These are phyloP conservation scores for Epichloe scottii DNA, from an alignment of 2,329 filamentous ascomycete genomes.

Conservation along the genomic window DNA sequence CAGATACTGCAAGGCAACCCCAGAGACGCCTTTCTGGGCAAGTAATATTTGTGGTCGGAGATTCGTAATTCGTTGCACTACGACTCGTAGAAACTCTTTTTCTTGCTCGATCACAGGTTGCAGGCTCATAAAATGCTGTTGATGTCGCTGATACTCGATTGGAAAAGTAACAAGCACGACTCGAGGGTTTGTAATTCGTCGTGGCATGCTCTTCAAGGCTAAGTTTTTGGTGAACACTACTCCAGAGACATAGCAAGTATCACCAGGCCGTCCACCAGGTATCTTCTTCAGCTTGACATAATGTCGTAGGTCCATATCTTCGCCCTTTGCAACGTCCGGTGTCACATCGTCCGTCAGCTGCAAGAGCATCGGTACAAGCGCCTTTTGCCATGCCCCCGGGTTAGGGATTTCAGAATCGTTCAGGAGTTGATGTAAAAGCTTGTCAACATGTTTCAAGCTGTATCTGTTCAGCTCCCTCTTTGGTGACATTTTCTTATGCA, in stretches of 20 bases:
- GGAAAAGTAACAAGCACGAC: slow-evolving; percentile 91
- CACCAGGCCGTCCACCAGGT: slow-evolving; percentile 74
- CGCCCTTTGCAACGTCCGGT: slow-evolving; percentile 77
- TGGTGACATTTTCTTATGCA: slow-evolving; percentile 61
- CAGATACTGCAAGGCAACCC: slow-evolving; percentile 77
- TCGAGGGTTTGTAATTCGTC: slow-evolving; percentile 69
- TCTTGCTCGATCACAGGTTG: slow-evolving; percentile 96
- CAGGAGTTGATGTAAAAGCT: slow-evolving; percentile 71
- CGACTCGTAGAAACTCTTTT: slow-evolving; percentile 79
- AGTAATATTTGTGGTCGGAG: slow-evolving; percentile 75
- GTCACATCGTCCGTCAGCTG: slow-evolving; percentile 90
- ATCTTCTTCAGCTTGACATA: slow-evolving; percentile 98
- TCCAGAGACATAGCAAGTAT: slow-evolving; percentile 93
- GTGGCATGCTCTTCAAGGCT: slow-evolving; percentile 89
- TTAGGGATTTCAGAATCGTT: slow-evolving; percentile 64
- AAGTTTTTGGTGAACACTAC: slow-evolving; percentile 97
- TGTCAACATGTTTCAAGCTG: slow-evolving; percentile 78
- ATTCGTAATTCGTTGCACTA: slow-evolving; percentile 83
- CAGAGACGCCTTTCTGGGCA: slow-evolving; percentile 88
- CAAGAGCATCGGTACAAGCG: slow-evolving; percentile 78
- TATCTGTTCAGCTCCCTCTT: slow-evolving; percentile 77
- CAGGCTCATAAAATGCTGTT: slow-evolving; percentile 88
- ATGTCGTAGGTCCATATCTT: slow-evolving; percentile 94
- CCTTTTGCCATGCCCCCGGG: slow-evolving; percentile 72
- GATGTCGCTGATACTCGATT: slow-evolving; percentile 86